Evolutionary conservation across 2,329 filamentous ascomycete genomes (phyloP).

Genomic region (Metarhizium humberi): DNA sequence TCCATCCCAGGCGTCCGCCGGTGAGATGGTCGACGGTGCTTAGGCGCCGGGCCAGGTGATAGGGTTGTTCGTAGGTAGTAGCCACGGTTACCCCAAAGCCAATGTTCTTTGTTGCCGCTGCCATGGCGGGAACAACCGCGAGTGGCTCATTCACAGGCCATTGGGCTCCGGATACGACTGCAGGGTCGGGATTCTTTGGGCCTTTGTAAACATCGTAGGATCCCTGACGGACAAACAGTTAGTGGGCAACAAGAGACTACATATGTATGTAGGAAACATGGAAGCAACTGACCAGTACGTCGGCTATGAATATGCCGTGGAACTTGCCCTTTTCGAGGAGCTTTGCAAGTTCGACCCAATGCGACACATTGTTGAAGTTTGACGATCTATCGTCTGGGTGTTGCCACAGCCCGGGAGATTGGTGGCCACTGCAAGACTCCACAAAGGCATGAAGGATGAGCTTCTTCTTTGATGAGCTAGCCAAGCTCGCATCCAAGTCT

Average conservation of each 20-base stretch:
- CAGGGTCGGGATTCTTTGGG: constrained; percentile 38
- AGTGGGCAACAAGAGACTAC: neutral
- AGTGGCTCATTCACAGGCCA: constrained; percentile 65
- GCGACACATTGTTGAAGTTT: constrained; percentile 49
- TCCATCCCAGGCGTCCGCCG: constrained; percentile 41
- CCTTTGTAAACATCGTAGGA: constrained; percentile 63
- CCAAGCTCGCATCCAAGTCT: neutral
- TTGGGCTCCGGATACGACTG: constrained; percentile 53
- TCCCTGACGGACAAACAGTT: constrained; percentile 22
- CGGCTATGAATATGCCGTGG: constrained; percentile 35
- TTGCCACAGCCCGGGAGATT: constrained; percentile 41
- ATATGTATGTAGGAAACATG: neutral
- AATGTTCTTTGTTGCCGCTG: constrained; percentile 56
- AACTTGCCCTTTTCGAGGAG: constrained; percentile 36
- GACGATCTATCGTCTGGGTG: constrained; percentile 55
- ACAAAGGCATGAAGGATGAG: constrained; percentile 35
- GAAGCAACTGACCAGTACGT: constrained; percentile 31
- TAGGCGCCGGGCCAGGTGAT: constrained; percentile 54
- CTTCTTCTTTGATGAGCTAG: constrained; percentile 21
- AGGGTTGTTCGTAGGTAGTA: constrained; percentile 62
- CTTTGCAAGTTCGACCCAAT: constrained; percentile 52
- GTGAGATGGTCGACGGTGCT: constrained; percentile 60
- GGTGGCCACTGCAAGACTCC: constrained; percentile 32
- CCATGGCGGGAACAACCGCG: constrained; percentile 53
- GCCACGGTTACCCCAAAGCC: constrained; percentile 59